Evolutionary conservation across 139 green algal genomes (phyloP).

Genomic region (Choricystis sp.): DNA sequence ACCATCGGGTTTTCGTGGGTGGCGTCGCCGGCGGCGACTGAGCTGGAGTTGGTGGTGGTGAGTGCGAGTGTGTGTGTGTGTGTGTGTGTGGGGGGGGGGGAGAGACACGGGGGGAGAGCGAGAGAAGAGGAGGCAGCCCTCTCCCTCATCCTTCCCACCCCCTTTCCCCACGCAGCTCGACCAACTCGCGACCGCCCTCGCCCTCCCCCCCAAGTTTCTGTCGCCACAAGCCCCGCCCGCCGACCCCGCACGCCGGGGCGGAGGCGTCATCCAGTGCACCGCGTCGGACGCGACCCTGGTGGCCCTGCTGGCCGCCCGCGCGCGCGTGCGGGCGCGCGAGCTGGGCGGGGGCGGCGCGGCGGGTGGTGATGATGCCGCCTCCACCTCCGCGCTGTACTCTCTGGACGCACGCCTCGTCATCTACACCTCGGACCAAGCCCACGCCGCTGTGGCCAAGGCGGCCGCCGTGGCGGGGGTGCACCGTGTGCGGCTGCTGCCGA

Average conservation of each 20-base stretch:
- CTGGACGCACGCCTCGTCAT: no score
- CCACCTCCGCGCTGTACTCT: no score
- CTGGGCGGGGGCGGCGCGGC: conserved; percentile 1
- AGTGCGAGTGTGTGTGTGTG: no score
- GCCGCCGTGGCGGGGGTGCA: conserved; percentile 51
- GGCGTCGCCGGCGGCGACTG: conserved; percentile 44
- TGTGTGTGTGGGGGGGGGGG: neutral
- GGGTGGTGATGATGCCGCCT: conserved; percentile 17
- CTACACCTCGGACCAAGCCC: conserved; percentile 28
- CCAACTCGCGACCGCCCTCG: conserved; percentile 58
- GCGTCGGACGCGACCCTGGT: conserved; percentile 47
- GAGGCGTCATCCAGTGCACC: conserved; percentile 51
- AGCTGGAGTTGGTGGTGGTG: conserved; percentile 67
- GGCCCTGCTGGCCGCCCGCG: conserved; percentile 47
- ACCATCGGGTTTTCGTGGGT: conserved; percentile 53
- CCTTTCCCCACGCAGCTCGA: conserved; percentile 49
- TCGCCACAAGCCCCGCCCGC: conserved; percentile 5
- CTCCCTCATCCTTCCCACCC: neutral
- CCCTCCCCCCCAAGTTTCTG: conserved; percentile 44
- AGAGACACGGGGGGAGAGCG: no score
- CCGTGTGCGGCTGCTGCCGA: conserved; percentile 38
- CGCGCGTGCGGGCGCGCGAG: conserved; percentile 2
- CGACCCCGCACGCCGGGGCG: conserved; percentile 15
- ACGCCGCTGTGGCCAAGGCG: conserved; percentile 58
- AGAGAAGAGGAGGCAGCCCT: neutral